phyloP scores from a whole-genome alignment of 352 stramenopile species.

The Globisporangium recalcitrans region DNA sequence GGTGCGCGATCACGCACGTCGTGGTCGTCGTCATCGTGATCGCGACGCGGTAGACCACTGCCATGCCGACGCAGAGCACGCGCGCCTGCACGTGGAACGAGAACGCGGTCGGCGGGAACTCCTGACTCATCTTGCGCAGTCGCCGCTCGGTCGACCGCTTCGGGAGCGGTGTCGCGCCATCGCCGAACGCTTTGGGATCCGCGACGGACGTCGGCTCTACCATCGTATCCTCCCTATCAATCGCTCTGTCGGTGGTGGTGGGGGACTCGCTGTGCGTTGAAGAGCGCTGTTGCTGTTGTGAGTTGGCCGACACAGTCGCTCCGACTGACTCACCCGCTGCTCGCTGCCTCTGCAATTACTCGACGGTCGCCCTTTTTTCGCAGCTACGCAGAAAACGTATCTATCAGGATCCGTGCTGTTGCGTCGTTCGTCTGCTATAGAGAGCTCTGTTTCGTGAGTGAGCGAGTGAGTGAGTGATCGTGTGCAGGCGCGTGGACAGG shows the following conservation, averaged over 20 bases:
- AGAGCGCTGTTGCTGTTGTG: not conserved
- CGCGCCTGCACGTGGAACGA: constrained; percentile 40
- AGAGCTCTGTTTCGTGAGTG: not conserved
- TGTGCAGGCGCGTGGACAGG: not conserved
- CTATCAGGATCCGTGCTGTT: not conserved
- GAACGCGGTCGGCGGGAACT: constrained; percentile 45
- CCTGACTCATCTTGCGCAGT: constrained; percentile 57
- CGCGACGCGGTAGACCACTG: constrained; percentile 53
- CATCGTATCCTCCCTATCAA: not conserved
- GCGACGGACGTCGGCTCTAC: not conserved
- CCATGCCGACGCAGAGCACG: constrained; percentile 48
- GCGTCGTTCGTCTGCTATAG: not conserved
- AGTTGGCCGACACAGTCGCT: not conserved
- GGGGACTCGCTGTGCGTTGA: not conserved
- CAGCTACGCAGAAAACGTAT: not conserved
- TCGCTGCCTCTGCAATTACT: not conserved
- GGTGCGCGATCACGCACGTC: constrained; percentile 16
- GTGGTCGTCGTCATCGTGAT: constrained; percentile 22
- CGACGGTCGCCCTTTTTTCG: not conserved
- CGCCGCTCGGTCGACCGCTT: constrained; percentile 30
- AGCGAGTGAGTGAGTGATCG: not conserved
- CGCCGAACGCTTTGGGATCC: not conserved
- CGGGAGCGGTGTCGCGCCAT: not conserved
- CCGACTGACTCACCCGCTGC: too few relatives aligned
- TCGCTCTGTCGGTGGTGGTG: not conserved